Base-by-base conservation (phyloP, 805 yeast species). In the Lipomyces kockii region DNA sequence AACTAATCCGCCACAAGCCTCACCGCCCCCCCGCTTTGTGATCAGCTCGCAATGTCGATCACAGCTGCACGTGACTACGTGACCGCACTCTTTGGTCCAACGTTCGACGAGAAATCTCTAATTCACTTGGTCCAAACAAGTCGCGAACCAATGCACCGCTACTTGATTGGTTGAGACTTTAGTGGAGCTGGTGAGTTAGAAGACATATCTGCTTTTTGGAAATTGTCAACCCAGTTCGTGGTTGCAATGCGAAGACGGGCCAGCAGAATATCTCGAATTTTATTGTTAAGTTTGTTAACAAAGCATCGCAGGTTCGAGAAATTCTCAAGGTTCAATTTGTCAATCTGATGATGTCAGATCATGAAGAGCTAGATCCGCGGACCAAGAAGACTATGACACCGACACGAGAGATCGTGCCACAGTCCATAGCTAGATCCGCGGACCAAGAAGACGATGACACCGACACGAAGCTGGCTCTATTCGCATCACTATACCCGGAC, bases 291-390 rank as follows among this genome's bases (percentile, higher is more conserved):
- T 0, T 61, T 64, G 0, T 58, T 57, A 7, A 81, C 80, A 57
- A 84, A 77, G 0, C 54, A 51, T 0, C 72, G 73, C 9, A 83
- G 69, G 61, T 81, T 80, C 0, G 77, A 59, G 69, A 77, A 83
- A 0, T 81, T 80, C 39, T 79, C 81, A n/a, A 78, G 70, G 8
- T 77, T 74, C 29, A 69, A 60, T 54, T 62, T 64, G 57, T 66
- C 69, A 46, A 69, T 49, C 34, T 64, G 53, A 29, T 7, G 2
- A 58, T 22, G 37, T 60, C 32, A 39, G 52, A 17, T 7, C 8
- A 3, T 20, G 6, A 7, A 17, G n/a, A n/a, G n/a, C n/a, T n/a
- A n/a, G n/a, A n/a, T n/a, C n/a, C n/a, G n/a, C n/a, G n/a, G n/a
- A n/a, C n/a, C n/a, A n/a, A n/a, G n/a, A n/a, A n/a, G n/a, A n/a